Conservation (phyloP, 345 rosid genomes). For the Eucalyptus urophylla region DNA sequence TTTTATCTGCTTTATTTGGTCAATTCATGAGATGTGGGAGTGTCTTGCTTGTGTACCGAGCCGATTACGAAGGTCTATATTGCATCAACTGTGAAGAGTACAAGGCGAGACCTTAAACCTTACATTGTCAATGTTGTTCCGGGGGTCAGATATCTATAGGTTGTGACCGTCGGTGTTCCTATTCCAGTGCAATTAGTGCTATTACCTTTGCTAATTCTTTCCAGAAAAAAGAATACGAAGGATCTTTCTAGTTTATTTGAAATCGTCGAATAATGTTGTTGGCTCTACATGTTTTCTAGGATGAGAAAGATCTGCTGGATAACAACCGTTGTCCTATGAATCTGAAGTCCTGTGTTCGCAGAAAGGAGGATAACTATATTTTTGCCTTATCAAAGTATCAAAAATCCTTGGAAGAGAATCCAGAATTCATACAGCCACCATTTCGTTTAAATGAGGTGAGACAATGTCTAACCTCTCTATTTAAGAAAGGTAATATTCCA, state of each 20-base stretch:
- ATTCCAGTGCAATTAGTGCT: neutral
- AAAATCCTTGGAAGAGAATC: slow-evolving; percentile 49
- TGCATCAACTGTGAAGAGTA: slow-evolving; percentile 95
- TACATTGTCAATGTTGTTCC: neutral
- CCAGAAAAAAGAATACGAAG: neutral
- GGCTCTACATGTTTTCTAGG: slow-evolving; percentile 30
- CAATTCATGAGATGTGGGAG: no score
- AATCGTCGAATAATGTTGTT: neutral
- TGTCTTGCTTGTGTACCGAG: slow-evolving; percentile 17
- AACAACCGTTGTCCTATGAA: slow-evolving; percentile 78
- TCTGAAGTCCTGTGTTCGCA: slow-evolving; percentile 57
- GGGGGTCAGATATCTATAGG: neutral
- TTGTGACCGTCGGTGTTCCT: neutral
- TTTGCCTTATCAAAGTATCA: slow-evolving; percentile 89
- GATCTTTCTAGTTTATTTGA: neutral
- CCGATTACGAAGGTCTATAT: slow-evolving; percentile 86
- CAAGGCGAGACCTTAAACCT: slow-evolving; percentile 28
- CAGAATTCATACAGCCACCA: slow-evolving; percentile 83
- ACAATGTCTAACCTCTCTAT: neutral
- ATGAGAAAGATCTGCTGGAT: slow-evolving; percentile 79
- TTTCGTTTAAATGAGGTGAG: slow-evolving; percentile 80
- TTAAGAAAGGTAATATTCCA: neutral
- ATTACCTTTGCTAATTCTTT: neutral
- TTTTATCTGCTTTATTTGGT: no score
- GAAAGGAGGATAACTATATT: slow-evolving; percentile 91